A percentile compares a stretch with the other conserved stretches of the same genome.
These are phyloP conservation scores for Thymus quinquecostatus DNA, from an alignment of 257 asterid genomes.

Conservation along the genomic window DNA sequence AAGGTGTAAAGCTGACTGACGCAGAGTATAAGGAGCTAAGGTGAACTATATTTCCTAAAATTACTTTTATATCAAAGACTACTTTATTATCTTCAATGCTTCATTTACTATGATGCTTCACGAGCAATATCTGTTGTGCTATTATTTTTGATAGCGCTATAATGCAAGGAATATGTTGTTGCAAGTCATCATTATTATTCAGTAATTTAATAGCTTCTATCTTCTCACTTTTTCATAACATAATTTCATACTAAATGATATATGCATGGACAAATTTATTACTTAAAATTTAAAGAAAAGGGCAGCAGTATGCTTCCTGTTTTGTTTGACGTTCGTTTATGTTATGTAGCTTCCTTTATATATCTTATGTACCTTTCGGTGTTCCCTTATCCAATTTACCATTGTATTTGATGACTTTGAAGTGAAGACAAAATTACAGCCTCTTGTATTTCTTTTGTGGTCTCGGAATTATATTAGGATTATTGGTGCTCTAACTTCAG, in stretches of 20 bases:
- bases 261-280: neutral
- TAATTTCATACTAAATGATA: neutral
- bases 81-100: neutral
- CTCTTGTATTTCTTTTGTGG: neutral
- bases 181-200: slow-evolving; percentile 11
- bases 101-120: slow-evolving; percentile 13
- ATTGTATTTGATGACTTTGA: slow-evolving; percentile 7
- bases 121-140: slow-evolving; percentile 23
- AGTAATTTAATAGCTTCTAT: neutral
- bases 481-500: slow-evolving; percentile 6
- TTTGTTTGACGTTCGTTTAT: neutral
- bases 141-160: slow-evolving; percentile 10
- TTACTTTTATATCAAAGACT: slow-evolving; percentile 16
- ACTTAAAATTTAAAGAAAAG: neutral
- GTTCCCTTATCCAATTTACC: neutral
- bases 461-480: neutral
- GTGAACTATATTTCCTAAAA: slow-evolving; percentile 39
- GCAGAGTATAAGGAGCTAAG: slow-evolving; percentile 69
- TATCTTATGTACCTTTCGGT: slow-evolving; percentile 4
- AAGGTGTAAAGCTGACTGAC: slow-evolving; percentile 74
- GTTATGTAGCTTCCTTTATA: slow-evolving; percentile 1
- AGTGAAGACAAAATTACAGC: neutral
- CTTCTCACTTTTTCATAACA: slow-evolving; percentile 12
- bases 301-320: neutral
- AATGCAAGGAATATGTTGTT: slow-evolving; percentile 9